Percentiles rank a stretch among this genome's conserved stretches.
These are phyloP conservation scores for Trametes elegans DNA, from an alignment of 768 basidiomycete genomes.

Conservation along the genomic window DNA sequence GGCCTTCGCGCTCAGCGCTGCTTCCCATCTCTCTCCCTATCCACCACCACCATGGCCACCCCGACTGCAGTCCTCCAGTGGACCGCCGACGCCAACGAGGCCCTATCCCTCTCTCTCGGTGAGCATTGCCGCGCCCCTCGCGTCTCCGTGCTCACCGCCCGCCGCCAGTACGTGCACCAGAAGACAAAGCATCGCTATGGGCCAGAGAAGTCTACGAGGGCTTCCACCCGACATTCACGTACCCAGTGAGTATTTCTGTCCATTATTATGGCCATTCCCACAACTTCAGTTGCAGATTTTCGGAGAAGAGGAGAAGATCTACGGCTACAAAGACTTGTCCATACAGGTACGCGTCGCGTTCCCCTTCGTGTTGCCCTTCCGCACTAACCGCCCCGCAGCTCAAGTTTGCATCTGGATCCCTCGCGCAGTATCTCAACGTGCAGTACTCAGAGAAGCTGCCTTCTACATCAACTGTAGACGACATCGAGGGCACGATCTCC, in stretches of 20 bases:
- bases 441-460: conserved; percentile 65
- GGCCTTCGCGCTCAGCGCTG: conserved; percentile 8
- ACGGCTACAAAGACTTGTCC: conserved; percentile 82
- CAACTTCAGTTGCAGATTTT: conserved; percentile 60
- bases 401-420: conserved; percentile 83
- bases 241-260: conserved; percentile 60
- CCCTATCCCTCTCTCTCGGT: conserved; percentile 76
- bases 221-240: conserved; percentile 91
- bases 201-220: conserved; percentile 58
- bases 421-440: conserved; percentile 73
- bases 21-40: conserved; percentile 10
- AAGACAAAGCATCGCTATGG: conserved; percentile 57
- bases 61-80: conserved; percentile 44
- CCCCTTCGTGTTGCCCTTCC: neutral
- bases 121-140: conserved; percentile 19
- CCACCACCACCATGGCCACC: conserved; percentile 15
- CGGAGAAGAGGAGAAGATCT: conserved; percentile 95
- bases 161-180: conserved; percentile 60
- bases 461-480: conserved; percentile 72
- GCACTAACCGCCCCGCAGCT: conserved; percentile 45
- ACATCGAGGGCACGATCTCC: conserved; percentile 75
- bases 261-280: neutral
- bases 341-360: conserved; percentile 65
- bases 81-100: conserved; percentile 79
- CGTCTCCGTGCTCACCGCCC: conserved; percentile 4